These are phyloP conservation scores for Tetracladium setigerum DNA, from an alignment of 495 filamentous ascomycete species.

Conservation along the genomic window DNA sequence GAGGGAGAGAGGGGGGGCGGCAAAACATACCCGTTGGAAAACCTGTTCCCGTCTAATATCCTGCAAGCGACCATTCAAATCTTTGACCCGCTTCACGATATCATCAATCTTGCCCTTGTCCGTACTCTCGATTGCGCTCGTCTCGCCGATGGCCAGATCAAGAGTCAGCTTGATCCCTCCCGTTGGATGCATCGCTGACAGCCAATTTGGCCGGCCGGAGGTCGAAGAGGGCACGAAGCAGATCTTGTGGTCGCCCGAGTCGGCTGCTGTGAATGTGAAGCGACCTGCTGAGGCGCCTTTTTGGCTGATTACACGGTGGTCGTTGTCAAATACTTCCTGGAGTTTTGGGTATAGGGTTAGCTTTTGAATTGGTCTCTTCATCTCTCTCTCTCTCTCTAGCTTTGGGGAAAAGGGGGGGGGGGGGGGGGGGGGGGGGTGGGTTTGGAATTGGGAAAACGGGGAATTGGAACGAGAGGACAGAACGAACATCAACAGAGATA, in stretches of 20 bases:
- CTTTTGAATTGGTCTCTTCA: conserved; percentile 1
- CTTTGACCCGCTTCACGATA: conserved; percentile 81
- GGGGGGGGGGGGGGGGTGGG: background rate
- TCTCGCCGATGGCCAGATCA: conserved; percentile 93
- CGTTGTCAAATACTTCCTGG: conserved; percentile 91
- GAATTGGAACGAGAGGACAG: background rate
- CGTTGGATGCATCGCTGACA: conserved; percentile 50
- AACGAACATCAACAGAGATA: conserved; percentile 75
- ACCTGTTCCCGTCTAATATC: conserved; percentile 93
- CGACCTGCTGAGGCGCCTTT: conserved; percentile 66
- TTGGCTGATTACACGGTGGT: conserved; percentile 90
- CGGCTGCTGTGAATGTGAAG: conserved; percentile 94
- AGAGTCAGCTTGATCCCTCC: conserved; percentile 78
- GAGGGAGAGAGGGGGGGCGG: background rate
- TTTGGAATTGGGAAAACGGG: conserved; percentile 1
- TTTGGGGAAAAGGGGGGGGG: no score
- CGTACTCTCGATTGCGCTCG: conserved; percentile 85
- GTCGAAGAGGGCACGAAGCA: conserved; percentile 80
- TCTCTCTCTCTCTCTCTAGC: no score
- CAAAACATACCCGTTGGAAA: conserved; percentile 75
- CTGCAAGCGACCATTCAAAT: conserved; percentile 78
- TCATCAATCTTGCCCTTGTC: conserved; percentile 93
- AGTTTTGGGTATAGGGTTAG: background rate
- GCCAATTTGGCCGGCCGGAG: conserved; percentile 56
- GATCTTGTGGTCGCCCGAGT: conserved; percentile 87